Evolutionary conservation across 2,329 filamentous ascomycete genomes (phyloP).

Genomic region (Xylaria digitata): DNA sequence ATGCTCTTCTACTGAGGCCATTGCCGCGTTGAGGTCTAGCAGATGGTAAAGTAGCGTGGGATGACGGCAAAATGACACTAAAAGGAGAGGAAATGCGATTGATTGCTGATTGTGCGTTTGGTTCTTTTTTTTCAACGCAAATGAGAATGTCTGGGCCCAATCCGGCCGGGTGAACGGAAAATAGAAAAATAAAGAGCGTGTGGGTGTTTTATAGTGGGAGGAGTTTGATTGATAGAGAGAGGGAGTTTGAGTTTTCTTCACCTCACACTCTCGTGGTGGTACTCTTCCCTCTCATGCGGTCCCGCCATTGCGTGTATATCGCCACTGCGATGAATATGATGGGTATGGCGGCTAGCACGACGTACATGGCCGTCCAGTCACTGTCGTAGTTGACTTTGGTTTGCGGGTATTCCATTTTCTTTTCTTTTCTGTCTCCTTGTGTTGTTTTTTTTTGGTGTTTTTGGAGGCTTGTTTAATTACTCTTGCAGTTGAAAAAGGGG

Average conservation of each 20-base stretch:
- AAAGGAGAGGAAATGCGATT: not conserved
- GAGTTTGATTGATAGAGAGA: not conserved
- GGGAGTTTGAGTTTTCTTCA: not conserved
- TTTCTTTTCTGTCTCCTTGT: not conserved
- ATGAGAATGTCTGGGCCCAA: not conserved
- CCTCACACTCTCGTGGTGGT: not conserved
- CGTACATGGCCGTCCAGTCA: slow-evolving; percentile 46
- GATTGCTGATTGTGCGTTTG: not conserved
- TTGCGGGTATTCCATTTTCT: slow-evolving; percentile 18
- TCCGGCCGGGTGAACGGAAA: not conserved
- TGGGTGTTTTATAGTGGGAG: not conserved
- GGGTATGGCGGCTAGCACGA: slow-evolving; percentile 44
- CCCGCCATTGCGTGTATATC: slow-evolving; percentile 36
- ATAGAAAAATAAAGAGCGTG: not conserved
- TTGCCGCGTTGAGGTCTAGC: not conserved
- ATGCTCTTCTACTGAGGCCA: no score
- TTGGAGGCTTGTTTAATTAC: not conserved
- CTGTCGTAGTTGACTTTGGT: slow-evolving; percentile 34
- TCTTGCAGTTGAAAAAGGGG: not conserved
- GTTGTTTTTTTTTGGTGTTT: not conserved
- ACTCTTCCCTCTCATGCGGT: slow-evolving; percentile 20
- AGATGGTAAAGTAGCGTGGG: not conserved
- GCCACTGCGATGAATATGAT: slow-evolving; percentile 39
- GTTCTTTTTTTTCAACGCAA: not conserved
- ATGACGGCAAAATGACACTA: not conserved